Conservation (phyloP, 73 alveolate species). For the Blepharisma stoltei region DNA sequence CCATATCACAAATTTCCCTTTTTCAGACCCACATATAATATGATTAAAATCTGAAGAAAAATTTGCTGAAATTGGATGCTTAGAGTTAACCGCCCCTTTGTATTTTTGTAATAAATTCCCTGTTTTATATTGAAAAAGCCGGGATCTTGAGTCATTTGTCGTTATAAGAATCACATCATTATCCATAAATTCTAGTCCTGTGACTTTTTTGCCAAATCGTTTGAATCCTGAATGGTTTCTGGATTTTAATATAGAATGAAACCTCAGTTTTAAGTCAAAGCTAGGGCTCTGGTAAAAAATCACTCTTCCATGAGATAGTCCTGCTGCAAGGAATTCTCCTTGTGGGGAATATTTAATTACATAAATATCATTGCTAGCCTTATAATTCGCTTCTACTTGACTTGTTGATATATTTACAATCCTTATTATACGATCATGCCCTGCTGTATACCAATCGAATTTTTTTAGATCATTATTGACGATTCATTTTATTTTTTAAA, state of each 20-base stretch:
- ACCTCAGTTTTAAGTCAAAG: too few species aligned
- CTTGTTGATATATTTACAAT: too few species aligned
- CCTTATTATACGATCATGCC: too few species aligned
- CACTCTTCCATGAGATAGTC: too few species aligned
- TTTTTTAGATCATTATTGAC: too few species aligned
- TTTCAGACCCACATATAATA: slow-evolving; percentile 82
- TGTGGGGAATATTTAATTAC: too few species aligned
- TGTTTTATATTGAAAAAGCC: slow-evolving; percentile 61
- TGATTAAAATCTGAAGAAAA: slow-evolving; percentile 54
- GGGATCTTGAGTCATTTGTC: slow-evolving; percentile 74
- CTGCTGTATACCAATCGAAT: too few species aligned
- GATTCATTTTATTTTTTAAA: too few species aligned
- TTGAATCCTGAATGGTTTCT: slow-evolving; percentile 73
- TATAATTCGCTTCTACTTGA: too few species aligned
- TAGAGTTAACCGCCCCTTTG: slow-evolving; percentile 75
- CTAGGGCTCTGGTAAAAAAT: too few species aligned
- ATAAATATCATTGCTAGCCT: too few species aligned
- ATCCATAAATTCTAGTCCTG: slow-evolving; percentile 68
- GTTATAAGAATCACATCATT: slow-evolving; percentile 64
- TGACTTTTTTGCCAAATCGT: slow-evolving; percentile 79
- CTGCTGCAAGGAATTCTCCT: too few species aligned
- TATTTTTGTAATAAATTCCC: slow-evolving; percentile 62
- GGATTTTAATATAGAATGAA: slow-evolving; percentile 20
- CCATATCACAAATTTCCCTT: slow-evolving; percentile 81
- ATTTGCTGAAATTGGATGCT: slow-evolving; percentile 61